Evolutionary conservation across 495 filamentous ascomycete species (phyloP).

Genomic region (Penicillium desertorum): DNA sequence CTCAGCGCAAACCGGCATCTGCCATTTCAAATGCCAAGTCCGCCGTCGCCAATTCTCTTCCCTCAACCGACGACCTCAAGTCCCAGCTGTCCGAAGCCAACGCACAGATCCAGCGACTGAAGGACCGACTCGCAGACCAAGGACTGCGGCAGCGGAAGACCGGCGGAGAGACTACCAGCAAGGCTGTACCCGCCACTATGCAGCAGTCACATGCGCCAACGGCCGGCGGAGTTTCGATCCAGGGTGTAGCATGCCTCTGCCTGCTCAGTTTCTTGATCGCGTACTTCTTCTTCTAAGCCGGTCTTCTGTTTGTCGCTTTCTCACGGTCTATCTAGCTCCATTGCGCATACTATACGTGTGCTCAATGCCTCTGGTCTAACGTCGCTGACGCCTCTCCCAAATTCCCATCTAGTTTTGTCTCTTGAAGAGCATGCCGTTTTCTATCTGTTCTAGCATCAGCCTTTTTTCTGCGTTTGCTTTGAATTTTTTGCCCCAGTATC

Average conservation of each 20-base stretch:
- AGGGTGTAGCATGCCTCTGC: conserved; percentile 79
- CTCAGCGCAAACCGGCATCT: conserved; percentile 21
- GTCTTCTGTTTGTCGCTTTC: conserved; percentile 20
- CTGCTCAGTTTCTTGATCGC: conserved; percentile 88
- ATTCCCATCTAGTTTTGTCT: conserved; percentile 23
- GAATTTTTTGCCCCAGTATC: conserved; percentile 29
- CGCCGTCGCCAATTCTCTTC: conserved; percentile 44
- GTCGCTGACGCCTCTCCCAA: conserved; percentile 25
- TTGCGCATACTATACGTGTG: conserved; percentile 4
- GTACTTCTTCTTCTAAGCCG: conserved; percentile 84
- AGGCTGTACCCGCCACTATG: conserved; percentile 38
- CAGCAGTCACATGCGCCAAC: conserved; percentile 50
- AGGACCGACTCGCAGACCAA: conserved; percentile 66
- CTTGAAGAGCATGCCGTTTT: conserved; percentile 30
- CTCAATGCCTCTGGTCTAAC: conserved; percentile 27
- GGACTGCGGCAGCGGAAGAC: conserved; percentile 69
- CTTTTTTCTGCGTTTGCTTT: conserved; percentile 25
- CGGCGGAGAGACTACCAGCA: conserved; percentile 39
- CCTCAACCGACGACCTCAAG: conserved; percentile 64
- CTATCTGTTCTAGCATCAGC: conserved; percentile 31
- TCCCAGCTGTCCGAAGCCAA: conserved; percentile 73
- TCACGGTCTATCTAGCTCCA: conserved; percentile 14
- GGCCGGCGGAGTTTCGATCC: conserved; percentile 79
- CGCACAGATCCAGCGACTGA: conserved; percentile 67
- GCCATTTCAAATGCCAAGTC: conserved; percentile 35